Base-by-base conservation (phyloP, 2,329 filamentous ascomycete genomes). In the Penicillium nordicum region DNA sequence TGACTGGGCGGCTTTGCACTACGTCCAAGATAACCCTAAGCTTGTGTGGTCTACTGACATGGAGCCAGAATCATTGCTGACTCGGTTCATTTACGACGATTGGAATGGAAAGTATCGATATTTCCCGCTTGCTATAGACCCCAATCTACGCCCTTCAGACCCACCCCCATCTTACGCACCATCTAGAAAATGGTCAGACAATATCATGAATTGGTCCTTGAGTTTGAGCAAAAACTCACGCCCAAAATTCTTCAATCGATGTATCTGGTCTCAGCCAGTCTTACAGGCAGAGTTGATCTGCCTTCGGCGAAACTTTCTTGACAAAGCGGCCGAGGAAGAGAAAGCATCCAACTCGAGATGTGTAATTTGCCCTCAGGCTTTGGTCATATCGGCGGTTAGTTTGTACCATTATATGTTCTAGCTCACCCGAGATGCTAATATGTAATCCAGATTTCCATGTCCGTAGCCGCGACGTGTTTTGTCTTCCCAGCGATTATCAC, bases 401-500 rank as follows among this genome's bases (percentile, higher is more conserved):
- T 21, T 16, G 12, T n/a, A 23, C 5, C 3, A 21, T 4, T 36
- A 14, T 42, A 11, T 6, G 2, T 18, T 37, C 18, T 8, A 21
- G 5, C 5, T 27, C 3, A 10, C 40, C 16, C 3, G 16, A 44
- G 2, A 48, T 44, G 14, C 27, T 45, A 14, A 36, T 21, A 16
- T 7, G 1, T 37, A 18, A 11, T 7, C 11, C 32, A 92, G 85
- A 78, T 97, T 5, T 84, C 90, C 0, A 76, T 84, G 0, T 78
- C 84, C 1, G 75, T 89, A n/a, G 90, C 90, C 1, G 80, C 83
- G 4, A 90, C 90, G 77, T 86, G 84, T 18, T 85, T 92, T 65
- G 79, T 85, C 1, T 86, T 97, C 57, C 93, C 94, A 0, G 88
- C 91, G 0, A 88, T 96, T 38, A 89, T 97, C 37, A 87, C 91